phyloP scores from a whole-genome alignment of 768 basidiomycete genomes.

The Tubosaeta sp. region DNA sequence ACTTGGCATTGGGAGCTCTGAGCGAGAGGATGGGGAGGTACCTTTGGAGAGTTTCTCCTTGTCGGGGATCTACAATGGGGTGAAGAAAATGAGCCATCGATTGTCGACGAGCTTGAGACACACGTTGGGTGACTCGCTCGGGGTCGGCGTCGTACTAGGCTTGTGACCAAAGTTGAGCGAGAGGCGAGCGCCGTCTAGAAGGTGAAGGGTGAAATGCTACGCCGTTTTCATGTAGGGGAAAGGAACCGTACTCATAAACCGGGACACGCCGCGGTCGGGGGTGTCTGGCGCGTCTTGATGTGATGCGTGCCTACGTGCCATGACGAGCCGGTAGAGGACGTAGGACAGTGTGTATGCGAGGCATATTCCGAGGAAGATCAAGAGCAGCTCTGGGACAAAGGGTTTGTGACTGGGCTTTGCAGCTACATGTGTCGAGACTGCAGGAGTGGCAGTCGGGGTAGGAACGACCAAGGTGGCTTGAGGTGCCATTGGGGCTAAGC shows the following conservation, averaged over 20 bases:
- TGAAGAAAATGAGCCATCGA: background rate
- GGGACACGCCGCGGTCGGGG: conserved; percentile 22
- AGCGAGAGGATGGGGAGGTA: conserved; percentile 1
- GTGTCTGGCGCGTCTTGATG: conserved; percentile 12
- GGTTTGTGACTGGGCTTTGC: background rate
- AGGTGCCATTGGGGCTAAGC: conserved; percentile 20
- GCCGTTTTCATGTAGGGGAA: background rate
- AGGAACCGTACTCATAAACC: conserved; percentile 25
- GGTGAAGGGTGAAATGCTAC: background rate
- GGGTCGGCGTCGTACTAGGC: background rate
- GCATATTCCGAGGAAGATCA: conserved; percentile 24
- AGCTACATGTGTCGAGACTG: conserved; percentile 1
- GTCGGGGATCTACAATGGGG: conserved; percentile 8
- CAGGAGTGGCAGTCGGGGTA: conserved; percentile 1
- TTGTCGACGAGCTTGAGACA: background rate
- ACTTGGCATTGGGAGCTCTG: conserved; percentile 8
- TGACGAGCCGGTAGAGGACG: conserved; percentile 24
- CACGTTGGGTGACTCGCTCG: conserved; percentile 9
- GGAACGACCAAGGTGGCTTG: conserved; percentile 11
- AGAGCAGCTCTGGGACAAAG: conserved; percentile 17
- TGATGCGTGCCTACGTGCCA: conserved; percentile 13
- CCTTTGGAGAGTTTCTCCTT: conserved; percentile 16
- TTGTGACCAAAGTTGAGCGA: conserved; percentile 17
- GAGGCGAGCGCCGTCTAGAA: conserved; percentile 24
- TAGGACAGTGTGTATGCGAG: conserved; percentile 25